Evolutionary conservation across 2,329 filamentous ascomycete genomes (phyloP).

Genomic region (Keithomyces neogunnii): DNA sequence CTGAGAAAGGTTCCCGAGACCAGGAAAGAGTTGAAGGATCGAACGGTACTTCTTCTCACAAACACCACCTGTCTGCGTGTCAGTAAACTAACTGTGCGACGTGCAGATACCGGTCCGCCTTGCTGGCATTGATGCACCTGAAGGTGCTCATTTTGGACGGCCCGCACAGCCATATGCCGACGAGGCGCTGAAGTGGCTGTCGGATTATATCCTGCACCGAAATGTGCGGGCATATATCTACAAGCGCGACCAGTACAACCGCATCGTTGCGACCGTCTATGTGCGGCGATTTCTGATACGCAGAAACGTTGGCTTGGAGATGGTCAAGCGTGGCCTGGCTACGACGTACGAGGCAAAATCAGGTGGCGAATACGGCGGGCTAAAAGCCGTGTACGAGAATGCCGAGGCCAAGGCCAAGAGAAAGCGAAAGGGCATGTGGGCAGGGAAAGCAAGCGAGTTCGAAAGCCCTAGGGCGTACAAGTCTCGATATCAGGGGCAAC

Average conservation of each 20-base stretch:
- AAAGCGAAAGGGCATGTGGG: slow-evolving; percentile 68
- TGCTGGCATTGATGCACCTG: slow-evolving; percentile 88
- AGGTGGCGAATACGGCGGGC: slow-evolving; percentile 79
- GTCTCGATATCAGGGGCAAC: slow-evolving; percentile 28
- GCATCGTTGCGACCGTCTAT: slow-evolving; percentile 79
- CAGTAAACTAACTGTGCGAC: not conserved
- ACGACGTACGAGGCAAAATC: slow-evolving; percentile 91
- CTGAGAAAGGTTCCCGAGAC: slow-evolving; percentile 63
- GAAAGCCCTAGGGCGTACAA: slow-evolving; percentile 91
- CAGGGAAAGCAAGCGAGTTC: slow-evolving; percentile 48
- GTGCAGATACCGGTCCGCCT: slow-evolving; percentile 75
- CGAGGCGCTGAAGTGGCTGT: slow-evolving; percentile 79
- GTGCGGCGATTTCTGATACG: slow-evolving; percentile 61
- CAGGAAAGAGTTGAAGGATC: slow-evolving; percentile 61
- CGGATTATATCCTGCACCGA: slow-evolving; percentile 57
- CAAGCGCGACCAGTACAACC: slow-evolving; percentile 83
- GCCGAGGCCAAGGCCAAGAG: slow-evolving; percentile 60
- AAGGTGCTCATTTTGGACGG: slow-evolving; percentile 84
- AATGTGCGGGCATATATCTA: slow-evolving; percentile 78
- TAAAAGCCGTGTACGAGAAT: slow-evolving; percentile 53
- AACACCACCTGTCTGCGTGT: not conserved
- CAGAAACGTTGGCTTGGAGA: slow-evolving; percentile 78
- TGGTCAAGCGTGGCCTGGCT: slow-evolving; percentile 77
- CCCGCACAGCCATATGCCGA: slow-evolving; percentile 75
- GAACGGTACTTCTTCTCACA: slow-evolving; percentile 53